These are phyloP conservation scores for Coniophora puteana DNA, from an alignment of 1,284 basidiomycete genomes.

Conservation along the genomic window DNA sequence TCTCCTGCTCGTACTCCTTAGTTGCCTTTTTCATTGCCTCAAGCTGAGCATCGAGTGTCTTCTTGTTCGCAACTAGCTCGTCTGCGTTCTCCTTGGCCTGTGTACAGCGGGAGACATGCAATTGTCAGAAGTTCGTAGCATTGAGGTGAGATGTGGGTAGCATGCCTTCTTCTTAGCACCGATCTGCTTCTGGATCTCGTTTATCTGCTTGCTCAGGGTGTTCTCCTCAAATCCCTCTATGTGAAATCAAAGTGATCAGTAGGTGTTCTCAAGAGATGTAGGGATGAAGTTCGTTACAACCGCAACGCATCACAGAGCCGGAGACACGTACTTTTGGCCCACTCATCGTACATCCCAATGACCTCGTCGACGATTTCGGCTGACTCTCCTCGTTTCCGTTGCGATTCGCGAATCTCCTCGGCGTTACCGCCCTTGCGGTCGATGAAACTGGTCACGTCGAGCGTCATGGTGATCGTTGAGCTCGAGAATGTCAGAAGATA, in stretches of 20 bases:
- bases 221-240: slow-evolving; percentile 90
- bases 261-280: not conserved
- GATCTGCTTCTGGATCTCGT: slow-evolving; percentile 92
- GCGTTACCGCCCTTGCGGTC: slow-evolving; percentile 92
- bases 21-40: slow-evolving; percentile 72
- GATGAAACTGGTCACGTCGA: slow-evolving; percentile 77
- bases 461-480: slow-evolving; percentile 69
- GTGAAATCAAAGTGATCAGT: slow-evolving; percentile 8
- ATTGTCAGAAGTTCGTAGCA: slow-evolving; percentile 2
- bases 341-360: slow-evolving; percentile 87
- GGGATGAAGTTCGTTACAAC: not conserved
- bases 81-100: slow-evolving; percentile 91
- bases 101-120: slow-evolving; percentile 5
- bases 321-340: slow-evolving; percentile 80
- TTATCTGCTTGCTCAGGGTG: slow-evolving; percentile 77
- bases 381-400: slow-evolving; percentile 85
- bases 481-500: too few relatives aligned
- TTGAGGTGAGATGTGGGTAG: not conserved
- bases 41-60: slow-evolving; percentile 76
- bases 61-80: slow-evolving; percentile 81
- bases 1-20: slow-evolving; percentile 73
- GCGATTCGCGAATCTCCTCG: slow-evolving; percentile 89
- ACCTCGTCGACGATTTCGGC: slow-evolving; percentile 94
- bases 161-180: slow-evolving; percentile 87
- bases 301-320: not conserved